Percentiles rank a stretch among this genome's conserved stretches.
Evolutionary conservation across 116 monocot species (phyloP).

Genomic region (Posidonia oceanica): DNA sequence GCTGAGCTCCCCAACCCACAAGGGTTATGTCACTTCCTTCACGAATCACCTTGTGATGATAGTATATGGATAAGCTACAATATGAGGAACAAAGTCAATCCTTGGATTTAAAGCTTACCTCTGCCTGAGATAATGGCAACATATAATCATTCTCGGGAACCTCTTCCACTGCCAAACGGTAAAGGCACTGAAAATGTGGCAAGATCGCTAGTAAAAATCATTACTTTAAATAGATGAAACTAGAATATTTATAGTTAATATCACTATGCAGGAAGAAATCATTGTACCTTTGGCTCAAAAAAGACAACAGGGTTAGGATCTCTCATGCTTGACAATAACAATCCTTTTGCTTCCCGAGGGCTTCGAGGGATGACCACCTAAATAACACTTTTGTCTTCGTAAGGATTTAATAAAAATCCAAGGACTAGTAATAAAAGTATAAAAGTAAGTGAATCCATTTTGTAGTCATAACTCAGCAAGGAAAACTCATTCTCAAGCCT

Average conservation of each 20-base stretch:
- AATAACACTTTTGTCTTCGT: background rate
- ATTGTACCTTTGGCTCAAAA: constrained; percentile 88
- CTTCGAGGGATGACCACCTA: constrained; percentile 96
- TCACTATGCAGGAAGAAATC: background rate
- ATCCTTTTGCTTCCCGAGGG: constrained; percentile 81
- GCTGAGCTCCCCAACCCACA: constrained; percentile 97
- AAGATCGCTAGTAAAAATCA: background rate
- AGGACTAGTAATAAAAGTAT: no score
- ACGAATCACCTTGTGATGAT: constrained; percentile 52
- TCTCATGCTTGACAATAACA: constrained; percentile 61
- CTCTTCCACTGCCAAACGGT: constrained; percentile 86
- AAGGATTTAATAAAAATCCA: no score
- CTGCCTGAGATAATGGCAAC: constrained; percentile 90
- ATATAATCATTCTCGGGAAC: constrained; percentile 90
- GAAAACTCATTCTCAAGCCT: background rate
- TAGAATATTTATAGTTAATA: no score
- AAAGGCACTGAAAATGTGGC: constrained; percentile 52
- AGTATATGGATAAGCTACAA: background rate
- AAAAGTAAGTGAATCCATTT: no score
- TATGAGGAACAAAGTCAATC: background rate
- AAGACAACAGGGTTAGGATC: constrained; percentile 94
- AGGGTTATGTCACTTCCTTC: constrained; percentile 89
- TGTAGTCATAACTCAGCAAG: no score
- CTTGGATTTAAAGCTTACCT: constrained; percentile 23
- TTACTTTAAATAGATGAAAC: no score